Evolutionary conservation across 2,329 filamentous ascomycete genomes (phyloP), one percentile per base, ranked within the genome.

Genomic region (Ascochyta koolunga): DNA sequence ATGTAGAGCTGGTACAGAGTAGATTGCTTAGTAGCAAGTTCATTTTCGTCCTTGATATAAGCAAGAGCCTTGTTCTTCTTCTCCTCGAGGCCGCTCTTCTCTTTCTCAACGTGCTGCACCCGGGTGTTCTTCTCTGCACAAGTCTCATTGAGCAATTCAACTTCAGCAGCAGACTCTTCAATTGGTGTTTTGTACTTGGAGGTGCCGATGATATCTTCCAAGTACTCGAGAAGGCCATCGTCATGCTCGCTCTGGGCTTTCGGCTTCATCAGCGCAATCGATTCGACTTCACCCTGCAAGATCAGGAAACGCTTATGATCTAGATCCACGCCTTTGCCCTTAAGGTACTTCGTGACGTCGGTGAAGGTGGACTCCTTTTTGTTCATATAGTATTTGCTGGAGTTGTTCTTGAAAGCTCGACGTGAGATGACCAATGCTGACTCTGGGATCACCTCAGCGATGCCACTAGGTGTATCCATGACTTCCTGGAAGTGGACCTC

Each of bases 241-340:
- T 99, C 95, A 69, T 98, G 93, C 73, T 99, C 95, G 65, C 91
- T 93, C 36, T 84, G 88, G 4, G 96, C 95, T 75, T 99, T 99
- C 16, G 96, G 83, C 77, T 99, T 99, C 95, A 99, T 99, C 76
- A 98, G 95, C 6, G 95, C 93, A 71, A 99, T 99, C 0, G 93
- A 97, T 75, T 99, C 95, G 54, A 99, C 95, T 74, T 99, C 95
- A 69, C 95, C 95, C 75, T 99, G 95, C 10, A 99, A 80, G 69
- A 99, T 99, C 48, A 99, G 79, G 78, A 99, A 99, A 56, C 95
- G 90, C 78, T 99, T 99, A 79, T 99, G 95, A 69, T 99, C 95
- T 19, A 99, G 82, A 77, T 99, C 95, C 15, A 99, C 90, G 2
- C 95, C 96, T 21, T 90, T 87, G 19, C 92, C 91, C 52, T 89